Evolutionary conservation across 805 yeast species (phyloP).

Genomic region (Yarrowia sp.): DNA sequence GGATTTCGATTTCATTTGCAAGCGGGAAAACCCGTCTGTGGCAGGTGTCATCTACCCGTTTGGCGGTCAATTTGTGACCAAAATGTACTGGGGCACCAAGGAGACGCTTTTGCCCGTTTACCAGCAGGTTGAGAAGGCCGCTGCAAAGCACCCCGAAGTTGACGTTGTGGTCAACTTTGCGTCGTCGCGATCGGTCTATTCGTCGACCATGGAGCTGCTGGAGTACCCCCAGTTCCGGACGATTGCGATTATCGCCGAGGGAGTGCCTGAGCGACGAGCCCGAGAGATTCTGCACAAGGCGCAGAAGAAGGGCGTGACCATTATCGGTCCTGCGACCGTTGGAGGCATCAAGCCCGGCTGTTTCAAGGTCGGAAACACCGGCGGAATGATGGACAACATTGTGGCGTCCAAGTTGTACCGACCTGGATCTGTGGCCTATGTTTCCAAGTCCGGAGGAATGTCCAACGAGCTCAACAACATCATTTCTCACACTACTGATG

Average conservation of each 20-base stretch:
- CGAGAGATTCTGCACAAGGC: slow-evolving; percentile 48
- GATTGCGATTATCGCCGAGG: slow-evolving; percentile 50
- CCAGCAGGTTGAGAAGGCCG: slow-evolving; percentile 45
- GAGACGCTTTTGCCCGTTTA: slow-evolving; percentile 48
- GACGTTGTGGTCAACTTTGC: slow-evolving; percentile 51
- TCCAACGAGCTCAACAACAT: slow-evolving; percentile 50
- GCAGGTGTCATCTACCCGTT: slow-evolving; percentile 50
- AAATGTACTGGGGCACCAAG: slow-evolving; percentile 52
- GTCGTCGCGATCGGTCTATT: slow-evolving; percentile 47
- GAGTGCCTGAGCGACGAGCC: slow-evolving; percentile 51
- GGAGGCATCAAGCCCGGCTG: slow-evolving; percentile 52
- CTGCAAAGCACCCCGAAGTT: slow-evolving; percentile 47
- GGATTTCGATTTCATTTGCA: slow-evolving; percentile 48
- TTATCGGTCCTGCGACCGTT: slow-evolving; percentile 50
- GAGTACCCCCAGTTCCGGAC: slow-evolving; percentile 48
- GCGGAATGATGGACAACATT: slow-evolving; percentile 52
- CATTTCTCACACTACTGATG: slow-evolving; percentile 46
- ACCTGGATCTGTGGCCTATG: slow-evolving; percentile 49
- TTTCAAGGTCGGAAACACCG: slow-evolving; percentile 51
- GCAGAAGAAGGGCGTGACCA: slow-evolving; percentile 46
- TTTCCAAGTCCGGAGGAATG: slow-evolving; percentile 51
- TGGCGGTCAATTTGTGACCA: slow-evolving; percentile 47
- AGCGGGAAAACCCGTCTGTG: slow-evolving; percentile 46
- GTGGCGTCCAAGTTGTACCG: slow-evolving; percentile 50
- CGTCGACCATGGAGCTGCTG: slow-evolving; percentile 48